These are phyloP conservation scores for Nicotiana noctiflora DNA, from an alignment of 257 asterid genomes.

Conservation along the genomic window DNA sequence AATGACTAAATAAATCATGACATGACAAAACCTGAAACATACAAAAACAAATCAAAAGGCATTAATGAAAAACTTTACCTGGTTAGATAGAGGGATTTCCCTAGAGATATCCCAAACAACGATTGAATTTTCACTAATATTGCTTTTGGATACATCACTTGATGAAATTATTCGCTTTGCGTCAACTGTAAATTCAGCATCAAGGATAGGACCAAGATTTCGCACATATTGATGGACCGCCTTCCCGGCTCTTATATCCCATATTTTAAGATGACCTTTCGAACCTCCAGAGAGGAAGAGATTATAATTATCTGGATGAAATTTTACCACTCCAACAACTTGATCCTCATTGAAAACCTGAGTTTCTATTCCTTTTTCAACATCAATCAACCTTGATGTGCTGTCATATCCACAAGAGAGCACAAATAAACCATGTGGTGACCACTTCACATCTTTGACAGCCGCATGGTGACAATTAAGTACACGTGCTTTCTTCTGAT, in stretches of 20 bases:
- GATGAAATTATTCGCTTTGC: slow-evolving; percentile 69
- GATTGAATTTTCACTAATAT: slow-evolving; percentile 78
- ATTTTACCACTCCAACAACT: slow-evolving; percentile 66
- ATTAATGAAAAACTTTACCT: slow-evolving; percentile 34
- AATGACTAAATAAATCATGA: not conserved
- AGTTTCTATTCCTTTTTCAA: slow-evolving; percentile 58
- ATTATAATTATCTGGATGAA: slow-evolving; percentile 57
- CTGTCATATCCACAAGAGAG: slow-evolving; percentile 97
- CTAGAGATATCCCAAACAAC: slow-evolving; percentile 87
- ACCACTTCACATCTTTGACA: slow-evolving; percentile 90
- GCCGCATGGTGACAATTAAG: slow-evolving; percentile 59
- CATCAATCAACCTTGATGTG: slow-evolving; percentile 71
- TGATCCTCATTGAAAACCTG: slow-evolving; percentile 79
- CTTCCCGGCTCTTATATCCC: slow-evolving; percentile 75
- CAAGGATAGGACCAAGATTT: slow-evolving; percentile 80
- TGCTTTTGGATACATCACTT: slow-evolving; percentile 72
- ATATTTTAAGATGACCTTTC: slow-evolving; percentile 69
- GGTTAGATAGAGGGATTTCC: slow-evolving; percentile 80
- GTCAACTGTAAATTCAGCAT: slow-evolving; percentile 68
- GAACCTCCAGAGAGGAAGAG: slow-evolving; percentile 92
- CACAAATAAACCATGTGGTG: slow-evolving; percentile 52
- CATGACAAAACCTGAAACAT: not conserved
- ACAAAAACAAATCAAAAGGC: not conserved
- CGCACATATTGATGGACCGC: slow-evolving; percentile 65
- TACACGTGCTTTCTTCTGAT: slow-evolving; percentile 47